Percentiles rank a stretch among this genome's conserved stretches.
Conservation (phyloP, 177 flowering plant genomes). For the Vitis hybrid region DNA sequence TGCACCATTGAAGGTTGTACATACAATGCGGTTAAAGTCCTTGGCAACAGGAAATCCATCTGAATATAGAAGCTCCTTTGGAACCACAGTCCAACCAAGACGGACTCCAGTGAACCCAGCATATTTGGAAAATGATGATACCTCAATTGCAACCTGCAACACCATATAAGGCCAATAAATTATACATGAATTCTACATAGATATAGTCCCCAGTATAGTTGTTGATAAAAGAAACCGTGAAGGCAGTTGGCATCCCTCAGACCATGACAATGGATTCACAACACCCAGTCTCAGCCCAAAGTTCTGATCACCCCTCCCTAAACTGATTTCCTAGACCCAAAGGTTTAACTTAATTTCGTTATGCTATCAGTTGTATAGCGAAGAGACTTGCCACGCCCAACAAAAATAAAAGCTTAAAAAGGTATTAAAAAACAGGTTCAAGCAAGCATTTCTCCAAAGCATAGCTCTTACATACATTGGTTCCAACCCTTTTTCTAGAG, state of each 20-base stretch:
- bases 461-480: no score
- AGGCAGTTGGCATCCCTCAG: no score
- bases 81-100: slow-evolving; percentile 92
- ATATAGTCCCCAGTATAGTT: background rate
- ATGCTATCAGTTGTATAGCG: no score
- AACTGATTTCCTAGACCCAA: no score
- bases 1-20: slow-evolving; percentile 92
- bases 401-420: no score
- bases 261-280: no score
- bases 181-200: background rate
- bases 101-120: slow-evolving; percentile 97
- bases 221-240: background rate
- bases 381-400: no score
- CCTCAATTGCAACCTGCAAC: slow-evolving; percentile 85
- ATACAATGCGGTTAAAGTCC: slow-evolving; percentile 86
- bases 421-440: no score
- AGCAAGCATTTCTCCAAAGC: no score
- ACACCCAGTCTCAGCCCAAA: background rate
- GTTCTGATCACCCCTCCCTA: no score
- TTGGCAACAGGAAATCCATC: slow-evolving; percentile 83
- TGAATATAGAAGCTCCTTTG: slow-evolving; percentile 78
- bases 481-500: no score
- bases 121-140: slow-evolving; percentile 84
- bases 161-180: background rate
- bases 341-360: no score